phyloP scores from a whole-genome alignment of 345 rosid genomes.

The Mallotus nudiflorus region DNA sequence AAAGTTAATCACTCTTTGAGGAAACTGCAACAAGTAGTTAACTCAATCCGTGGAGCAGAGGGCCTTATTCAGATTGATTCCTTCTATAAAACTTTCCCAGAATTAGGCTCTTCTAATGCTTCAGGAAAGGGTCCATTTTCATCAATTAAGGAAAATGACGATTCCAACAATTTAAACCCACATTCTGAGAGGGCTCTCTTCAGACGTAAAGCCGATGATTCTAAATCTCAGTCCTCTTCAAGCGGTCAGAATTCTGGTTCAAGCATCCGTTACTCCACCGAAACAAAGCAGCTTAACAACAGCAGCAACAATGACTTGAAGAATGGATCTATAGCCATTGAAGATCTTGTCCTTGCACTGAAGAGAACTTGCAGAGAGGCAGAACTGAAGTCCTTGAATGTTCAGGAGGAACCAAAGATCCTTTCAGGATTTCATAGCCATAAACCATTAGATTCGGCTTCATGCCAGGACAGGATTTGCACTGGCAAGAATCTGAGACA shows the following conservation, averaged over 20 bases:
- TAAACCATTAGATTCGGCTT: constrained; percentile 39
- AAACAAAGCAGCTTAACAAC: constrained; percentile 43
- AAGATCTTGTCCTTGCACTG: no score
- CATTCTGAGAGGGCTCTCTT: constrained; percentile 36
- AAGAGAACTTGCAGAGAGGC: no score
- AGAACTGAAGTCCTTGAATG: constrained; percentile 18
- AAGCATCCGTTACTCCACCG: constrained; percentile 56
- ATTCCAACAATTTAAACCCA: constrained; percentile 34
- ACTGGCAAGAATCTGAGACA: neutral
- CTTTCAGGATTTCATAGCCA: constrained; percentile 51
- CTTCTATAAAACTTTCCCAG: constrained; percentile 82
- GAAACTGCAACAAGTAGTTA: constrained; percentile 69
- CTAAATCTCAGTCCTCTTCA: constrained; percentile 63
- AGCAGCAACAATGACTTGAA: no score
- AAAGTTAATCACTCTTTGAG: constrained; percentile 42
- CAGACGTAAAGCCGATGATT: constrained; percentile 36
- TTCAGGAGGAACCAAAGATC: constrained; percentile 30
- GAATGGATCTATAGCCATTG: constrained; percentile 9
- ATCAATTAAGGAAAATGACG: constrained; percentile 25
- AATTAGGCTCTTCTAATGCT: constrained; percentile 53
- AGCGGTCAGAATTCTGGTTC: constrained; percentile 70
- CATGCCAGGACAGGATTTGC: constrained; percentile 29
- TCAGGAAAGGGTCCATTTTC: constrained; percentile 44
- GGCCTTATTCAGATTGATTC: constrained; percentile 71
- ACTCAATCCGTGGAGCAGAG: constrained; percentile 83